Evolutionary conservation across 2,329 filamentous ascomycete genomes (phyloP), one percentile per base, ranked within the genome.

Genomic region (Scorias spongiosa): DNA sequence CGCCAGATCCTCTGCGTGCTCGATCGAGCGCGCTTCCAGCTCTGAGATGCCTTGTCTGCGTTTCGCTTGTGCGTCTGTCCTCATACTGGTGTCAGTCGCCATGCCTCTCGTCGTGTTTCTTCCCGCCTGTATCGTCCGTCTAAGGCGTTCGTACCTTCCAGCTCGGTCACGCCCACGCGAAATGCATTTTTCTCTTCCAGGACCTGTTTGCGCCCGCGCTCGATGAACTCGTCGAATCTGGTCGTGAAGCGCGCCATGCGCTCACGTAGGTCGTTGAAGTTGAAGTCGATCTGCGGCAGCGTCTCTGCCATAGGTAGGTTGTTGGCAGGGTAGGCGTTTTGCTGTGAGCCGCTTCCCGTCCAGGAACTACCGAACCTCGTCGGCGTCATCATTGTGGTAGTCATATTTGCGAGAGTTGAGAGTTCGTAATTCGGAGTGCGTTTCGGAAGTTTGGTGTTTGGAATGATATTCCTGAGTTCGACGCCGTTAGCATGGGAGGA

Each of bases 151-250:
- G 43, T 71, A 93, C 89, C 89, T 69, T 93, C 82, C 30, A 94
- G 67, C 63, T 96, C 91, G 39, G 86, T 82, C 18, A 96, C 69
- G 56, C 84, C 93, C 68, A 91, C 82, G 50, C 84, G 83, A 59
- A 95, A 98, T 48, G 93, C 81, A 58, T 95, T 96, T 58, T 87
- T 78, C 68, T 96, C 88, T 57, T 95, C 87, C 7, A 96, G 63
- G 0, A 96, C 85, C 43, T 84, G 78, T 63, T 93, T 93, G 41
- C 89, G 76, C 0, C 88, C 87, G 50, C 84, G 80, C 58, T 94
- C 89, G 50, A 98, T 95, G 55, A 95, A 96, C 0, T 80, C 79
- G 60, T 98, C 91, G 55, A 98, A 98, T 54, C 78, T 82, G 8
- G 78, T 74, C 0, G 84, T 95, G 62, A 98, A 98, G 50, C 84